Evolutionary conservation across 495 filamentous ascomycete genomes (phyloP).

Genomic region (Lineolata rhizophorae): DNA sequence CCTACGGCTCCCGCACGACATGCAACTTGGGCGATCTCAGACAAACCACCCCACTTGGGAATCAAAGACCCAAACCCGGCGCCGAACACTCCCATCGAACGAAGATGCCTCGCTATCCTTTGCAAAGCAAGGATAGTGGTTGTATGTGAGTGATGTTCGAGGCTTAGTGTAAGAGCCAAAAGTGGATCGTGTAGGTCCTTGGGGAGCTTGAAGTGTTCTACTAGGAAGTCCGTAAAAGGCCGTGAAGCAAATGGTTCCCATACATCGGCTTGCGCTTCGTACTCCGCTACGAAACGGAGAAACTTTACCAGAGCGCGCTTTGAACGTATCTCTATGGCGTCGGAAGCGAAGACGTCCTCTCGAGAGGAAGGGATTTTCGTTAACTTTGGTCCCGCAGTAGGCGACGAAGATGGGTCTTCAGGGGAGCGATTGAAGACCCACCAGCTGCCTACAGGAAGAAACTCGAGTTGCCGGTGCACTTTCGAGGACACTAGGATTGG

Average conservation of each 20-base stretch:
- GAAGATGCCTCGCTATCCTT: slow-evolving; percentile 56
- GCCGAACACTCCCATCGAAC: slow-evolving; percentile 70
- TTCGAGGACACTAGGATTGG: slow-evolving; percentile 64
- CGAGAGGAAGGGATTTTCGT: slow-evolving; percentile 57
- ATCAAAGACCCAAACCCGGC: slow-evolving; percentile 68
- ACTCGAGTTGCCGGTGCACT: slow-evolving; percentile 74
- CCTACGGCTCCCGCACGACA: slow-evolving; percentile 87
- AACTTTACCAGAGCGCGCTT: slow-evolving; percentile 79
- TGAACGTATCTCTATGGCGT: slow-evolving; percentile 47
- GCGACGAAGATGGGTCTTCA: slow-evolving; percentile 3
- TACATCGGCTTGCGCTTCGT: slow-evolving; percentile 28
- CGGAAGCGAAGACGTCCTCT: slow-evolving; percentile 60
- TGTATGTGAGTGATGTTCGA: slow-evolving; percentile 30
- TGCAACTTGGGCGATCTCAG: slow-evolving; percentile 82
- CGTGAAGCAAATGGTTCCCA: slow-evolving; percentile 25
- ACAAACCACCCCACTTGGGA: slow-evolving; percentile 77
- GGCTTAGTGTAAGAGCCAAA: slow-evolving; percentile 57
- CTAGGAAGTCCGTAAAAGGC: slow-evolving; percentile 41
- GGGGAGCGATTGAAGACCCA: too few relatives aligned
- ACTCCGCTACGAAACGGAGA: slow-evolving; percentile 50
- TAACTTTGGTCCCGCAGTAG: slow-evolving; percentile 13
- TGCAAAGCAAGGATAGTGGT: slow-evolving; percentile 41
- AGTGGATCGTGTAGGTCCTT: slow-evolving; percentile 44
- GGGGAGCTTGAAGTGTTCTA: slow-evolving; percentile 51
- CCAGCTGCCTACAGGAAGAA: slow-evolving; percentile 86